phyloP scores from a whole-genome alignment of 1,139 yeast species.

The Saccharomyces uvarum region DNA sequence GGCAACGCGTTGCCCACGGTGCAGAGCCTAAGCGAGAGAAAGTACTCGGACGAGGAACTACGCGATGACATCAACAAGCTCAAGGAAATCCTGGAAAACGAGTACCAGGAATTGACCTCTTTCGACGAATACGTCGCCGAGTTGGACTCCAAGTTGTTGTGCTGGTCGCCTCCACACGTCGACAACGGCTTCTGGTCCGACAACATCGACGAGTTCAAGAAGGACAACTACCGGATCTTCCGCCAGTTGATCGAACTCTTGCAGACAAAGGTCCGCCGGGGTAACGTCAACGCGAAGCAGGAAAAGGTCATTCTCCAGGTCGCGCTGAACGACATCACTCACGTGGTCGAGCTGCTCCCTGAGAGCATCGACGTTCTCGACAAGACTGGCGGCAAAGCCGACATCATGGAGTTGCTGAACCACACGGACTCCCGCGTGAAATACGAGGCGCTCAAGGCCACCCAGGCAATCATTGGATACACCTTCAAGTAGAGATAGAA shows the following conservation, averaged over 20 bases:
- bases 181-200: constrained; percentile 86
- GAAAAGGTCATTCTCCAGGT: constrained; percentile 32
- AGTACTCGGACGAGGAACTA: constrained; percentile 93
- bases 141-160: constrained; percentile 64
- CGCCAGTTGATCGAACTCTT: constrained; percentile 45
- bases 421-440: constrained; percentile 80
- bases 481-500: constrained; percentile 36
- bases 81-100: constrained; percentile 53
- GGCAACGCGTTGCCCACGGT: constrained; percentile 69
- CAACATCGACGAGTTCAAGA: constrained; percentile 68
- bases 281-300: constrained; percentile 14
- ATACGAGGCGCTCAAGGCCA: constrained; percentile 89
- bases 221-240: constrained; percentile 64
- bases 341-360: constrained; percentile 59
- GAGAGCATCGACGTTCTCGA: constrained; percentile 46
- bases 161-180: constrained; percentile 92
- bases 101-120: constrained; percentile 74
- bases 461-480: constrained; percentile 85
- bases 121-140: constrained; percentile 90
- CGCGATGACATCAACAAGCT: constrained; percentile 60
- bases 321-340: constrained; percentile 59
- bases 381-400: constrained; percentile 53
- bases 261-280: constrained; percentile 25
- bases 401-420: constrained; percentile 79
- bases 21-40: constrained; percentile 68